phyloP scores from a whole-genome alignment of 2,329 filamentous ascomycete genomes.

The Erysiphe pulchra region DNA sequence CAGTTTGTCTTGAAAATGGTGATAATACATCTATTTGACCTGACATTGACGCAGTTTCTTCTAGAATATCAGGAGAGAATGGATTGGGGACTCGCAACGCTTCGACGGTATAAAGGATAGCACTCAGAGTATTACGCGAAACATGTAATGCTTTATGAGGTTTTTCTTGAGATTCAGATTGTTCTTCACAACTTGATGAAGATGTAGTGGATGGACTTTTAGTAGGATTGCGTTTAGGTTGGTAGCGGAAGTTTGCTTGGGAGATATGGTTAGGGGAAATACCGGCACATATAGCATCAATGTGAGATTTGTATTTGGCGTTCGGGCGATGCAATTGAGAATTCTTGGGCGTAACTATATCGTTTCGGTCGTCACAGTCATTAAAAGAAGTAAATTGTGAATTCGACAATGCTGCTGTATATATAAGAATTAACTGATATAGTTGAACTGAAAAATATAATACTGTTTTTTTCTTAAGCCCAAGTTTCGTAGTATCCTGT shows the following conservation, averaged over 20 bases:
- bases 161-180: constrained; percentile 11
- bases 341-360: constrained; percentile 9
- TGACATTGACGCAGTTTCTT: constrained; percentile 83
- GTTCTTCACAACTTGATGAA: constrained; percentile 5
- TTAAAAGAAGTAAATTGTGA: constrained; percentile 5
- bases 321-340: constrained; percentile 12
- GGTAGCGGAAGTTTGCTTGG: constrained; percentile 3
- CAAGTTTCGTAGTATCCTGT: too few relatives aligned
- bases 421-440: too few relatives aligned
- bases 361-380: constrained; percentile 15
- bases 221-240: constrained; percentile 4
- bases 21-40: constrained; percentile 31
- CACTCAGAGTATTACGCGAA: constrained; percentile 63
- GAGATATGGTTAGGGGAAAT: constrained; percentile 9
- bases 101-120: constrained; percentile 79
- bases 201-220: constrained; percentile 11
- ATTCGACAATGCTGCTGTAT: not conserved
- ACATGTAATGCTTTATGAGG: constrained; percentile 32
- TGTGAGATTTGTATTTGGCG: constrained; percentile 10
- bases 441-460: too few relatives aligned
- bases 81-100: constrained; percentile 57
- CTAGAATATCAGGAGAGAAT: constrained; percentile 61
- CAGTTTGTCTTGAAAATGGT: constrained; percentile 20
- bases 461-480: too few relatives aligned
- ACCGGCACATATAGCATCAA: constrained; percentile 13